Evolutionary conservation across 2,329 filamentous ascomycete genomes (phyloP), one percentile per base, ranked within the genome.

Genomic region (Aspergillus sp.): DNA sequence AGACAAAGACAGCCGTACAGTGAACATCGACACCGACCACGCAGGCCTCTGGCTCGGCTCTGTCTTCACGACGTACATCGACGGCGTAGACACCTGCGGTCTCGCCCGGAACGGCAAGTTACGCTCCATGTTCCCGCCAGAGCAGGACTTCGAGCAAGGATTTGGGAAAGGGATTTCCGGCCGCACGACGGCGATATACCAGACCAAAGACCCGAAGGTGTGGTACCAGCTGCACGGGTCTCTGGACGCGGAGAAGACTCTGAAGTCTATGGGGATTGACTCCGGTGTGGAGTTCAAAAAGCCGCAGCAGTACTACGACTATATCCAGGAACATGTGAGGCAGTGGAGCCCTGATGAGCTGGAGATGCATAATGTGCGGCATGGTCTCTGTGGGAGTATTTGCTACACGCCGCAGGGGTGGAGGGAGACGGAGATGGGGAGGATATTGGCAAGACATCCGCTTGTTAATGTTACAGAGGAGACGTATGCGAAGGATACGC

Each of bases 151-250:
- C 35, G 35, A 37, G 5, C 35, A 37, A 5, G 35, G 35, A 9
- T 37, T 37, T 61, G 66, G 51, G 65, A 14, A 62, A 6, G 62
- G 58, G 0, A 64, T 80, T 48, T 72, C 72, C 33, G 76, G 75
- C 44, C 74, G 80, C 17, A 66, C 73, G 4, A 79, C 77, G 6
- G 77, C 73, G 1, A 74, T 81, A 49, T 83, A 83, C 60, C 77
- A 76, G 7, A 84, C 81, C 1, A 76, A 72, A 19, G 68, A 79
- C 41, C 66, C 73, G 0, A 70, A 73, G 1, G 73, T 76, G 0
- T 82, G 78, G 77, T 84, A 81, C 64, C 79, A 79, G 11, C 70
- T 84, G 1, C 79, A 84, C 53, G 81, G 81, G 4, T 82, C 77
- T 1, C 70, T 84, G 45, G 66, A 81, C 37, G 76, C 80, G 0